Percentiles rank a stretch among this genome's conserved stretches.
phyloP scores from a whole-genome alignment of 73 alveolate genomes.

The Symbiodinium natans region DNA sequence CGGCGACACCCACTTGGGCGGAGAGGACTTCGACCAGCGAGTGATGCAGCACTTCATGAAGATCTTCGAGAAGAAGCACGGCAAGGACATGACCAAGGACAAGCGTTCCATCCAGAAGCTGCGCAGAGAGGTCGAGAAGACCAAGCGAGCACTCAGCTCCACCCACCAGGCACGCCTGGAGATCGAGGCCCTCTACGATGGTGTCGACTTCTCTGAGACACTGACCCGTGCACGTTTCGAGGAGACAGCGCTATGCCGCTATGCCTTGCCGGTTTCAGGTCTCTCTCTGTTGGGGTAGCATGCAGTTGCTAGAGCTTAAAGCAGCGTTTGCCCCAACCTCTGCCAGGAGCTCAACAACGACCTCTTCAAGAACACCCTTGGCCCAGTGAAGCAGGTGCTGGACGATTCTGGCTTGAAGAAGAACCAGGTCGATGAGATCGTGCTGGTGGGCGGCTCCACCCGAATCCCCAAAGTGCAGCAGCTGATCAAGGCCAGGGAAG shows the following conservation, averaged over 20 bases:
- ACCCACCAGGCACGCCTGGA: constrained; percentile 98
- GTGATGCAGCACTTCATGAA: constrained; percentile 98
- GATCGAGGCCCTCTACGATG: constrained; percentile 97
- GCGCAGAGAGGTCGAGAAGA: constrained; percentile 99
- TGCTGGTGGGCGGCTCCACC: constrained; percentile 99
- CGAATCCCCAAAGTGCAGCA: constrained; percentile 99
- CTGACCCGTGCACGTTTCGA: constrained; percentile 98
- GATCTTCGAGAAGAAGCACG: constrained; percentile 98
- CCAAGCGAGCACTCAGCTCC: constrained; percentile 99
- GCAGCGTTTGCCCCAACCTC: too few species aligned
- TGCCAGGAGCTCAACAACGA: constrained; percentile 95
- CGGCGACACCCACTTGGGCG: constrained; percentile 99
- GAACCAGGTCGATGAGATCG: constrained; percentile 98
- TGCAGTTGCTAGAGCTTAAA: too few species aligned
- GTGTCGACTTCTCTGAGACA: constrained; percentile 96
- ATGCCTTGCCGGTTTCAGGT: too few species aligned
- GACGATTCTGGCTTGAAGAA: constrained; percentile 98
- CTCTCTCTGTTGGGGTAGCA: too few species aligned
- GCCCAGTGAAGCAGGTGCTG: constrained; percentile 97
- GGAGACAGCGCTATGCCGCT: constrained; percentile 8
- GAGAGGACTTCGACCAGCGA: constrained; percentile 99
- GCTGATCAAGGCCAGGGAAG: constrained; percentile 98
- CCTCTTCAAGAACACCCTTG: constrained; percentile 97
- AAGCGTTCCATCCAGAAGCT: constrained; percentile 98
- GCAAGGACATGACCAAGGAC: constrained; percentile 97